Evolutionary conservation across 148 eudicot genomes (phyloP), one percentile per base, ranked within the genome.

Genomic region (Selenicereus undatus): DNA sequence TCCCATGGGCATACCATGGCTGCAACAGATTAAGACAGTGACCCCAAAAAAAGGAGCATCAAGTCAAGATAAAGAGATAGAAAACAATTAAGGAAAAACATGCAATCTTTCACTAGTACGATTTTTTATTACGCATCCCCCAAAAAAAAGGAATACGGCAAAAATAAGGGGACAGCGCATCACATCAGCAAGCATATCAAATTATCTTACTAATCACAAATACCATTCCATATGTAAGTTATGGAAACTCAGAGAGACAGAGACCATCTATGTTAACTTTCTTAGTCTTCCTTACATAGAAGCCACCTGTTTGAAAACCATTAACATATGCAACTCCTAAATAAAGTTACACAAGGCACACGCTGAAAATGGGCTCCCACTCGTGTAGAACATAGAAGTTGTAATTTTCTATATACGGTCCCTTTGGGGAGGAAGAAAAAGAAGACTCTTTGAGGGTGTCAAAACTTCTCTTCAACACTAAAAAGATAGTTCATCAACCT

Each of bases 1-100:
- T 93, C 74, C 91, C 95, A 83, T 96, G 94, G 80, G 98, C 99
- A 91, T 96, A 96, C 99, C 99, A 96, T 79, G 99, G 99, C 99
- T 95, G 82, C 88, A 88, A 76, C 60, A 75, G 76, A 84, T 62
- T 21, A 64, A 74, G 8, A 62, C 43, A 21, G 70, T 66, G 75
- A 62, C 27, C 81, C 62, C 43, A 39, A 36, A 81, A 45, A 74
- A 50, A 62, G 26, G 51, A 12, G 16, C 50, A 78, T 48, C 62
- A 71, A 32, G 71, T 36, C 5, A 69, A 2, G 68, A 48, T 22
- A n/a, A 76, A 64, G 9, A 24, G 50, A 27, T 5, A 80, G 62
- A 75, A 75, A 51, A 27, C 14, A 35, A 56, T 56, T 10, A 65
- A 75, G 22, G 71, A 39, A 39, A 39, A 39, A 4, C 8, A 2